phyloP scores from a whole-genome alignment of 78 protist genomes.

The Tieghemostelium lacteum region DNA sequence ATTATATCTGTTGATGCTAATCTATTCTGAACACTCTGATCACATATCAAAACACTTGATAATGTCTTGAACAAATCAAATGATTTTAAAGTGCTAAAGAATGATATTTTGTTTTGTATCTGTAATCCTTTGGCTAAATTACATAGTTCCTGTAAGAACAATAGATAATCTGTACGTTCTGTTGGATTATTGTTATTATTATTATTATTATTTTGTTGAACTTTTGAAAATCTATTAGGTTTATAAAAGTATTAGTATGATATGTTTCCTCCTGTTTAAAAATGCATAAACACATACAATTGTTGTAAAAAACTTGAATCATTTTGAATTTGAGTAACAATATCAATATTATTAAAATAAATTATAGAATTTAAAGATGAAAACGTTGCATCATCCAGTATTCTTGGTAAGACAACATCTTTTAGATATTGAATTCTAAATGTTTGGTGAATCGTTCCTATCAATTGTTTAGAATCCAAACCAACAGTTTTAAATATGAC shows the following conservation, averaged over 20 bases:
- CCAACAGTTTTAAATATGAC: conserved; percentile 84
- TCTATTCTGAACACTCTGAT: conserved; percentile 48
- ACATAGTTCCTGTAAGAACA: conserved; percentile 84
- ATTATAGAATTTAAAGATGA: conserved; percentile 83
- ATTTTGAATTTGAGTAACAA: conserved; percentile 51
- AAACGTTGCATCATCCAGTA: conserved; percentile 91
- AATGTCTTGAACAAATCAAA: conserved; percentile 46
- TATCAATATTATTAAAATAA: conserved; percentile 86
- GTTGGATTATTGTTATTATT: conserved; percentile 23
- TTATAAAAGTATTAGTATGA: not conserved
- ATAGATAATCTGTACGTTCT: conserved; percentile 60
- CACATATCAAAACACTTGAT: conserved; percentile 30
- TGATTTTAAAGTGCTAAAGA: conserved; percentile 29
- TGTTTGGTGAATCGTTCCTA: conserved; percentile 87
- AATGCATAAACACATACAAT: conserved; percentile 28
- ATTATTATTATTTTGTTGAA: no score
- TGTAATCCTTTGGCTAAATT: conserved; percentile 75
- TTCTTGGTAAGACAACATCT: conserved; percentile 90
- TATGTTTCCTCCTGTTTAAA: not conserved
- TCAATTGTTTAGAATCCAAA: conserved; percentile 27
- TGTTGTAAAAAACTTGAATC: conserved; percentile 66
- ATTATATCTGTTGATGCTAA: conserved; percentile 53
- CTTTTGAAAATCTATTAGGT: conserved; percentile 34
- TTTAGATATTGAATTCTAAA: conserved; percentile 89
- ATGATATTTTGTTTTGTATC: conserved; percentile 37